Evolutionary conservation across 2,329 filamentous ascomycete genomes (phyloP), one percentile per base, ranked within the genome.

Genomic region (Alternaria brassicae): DNA sequence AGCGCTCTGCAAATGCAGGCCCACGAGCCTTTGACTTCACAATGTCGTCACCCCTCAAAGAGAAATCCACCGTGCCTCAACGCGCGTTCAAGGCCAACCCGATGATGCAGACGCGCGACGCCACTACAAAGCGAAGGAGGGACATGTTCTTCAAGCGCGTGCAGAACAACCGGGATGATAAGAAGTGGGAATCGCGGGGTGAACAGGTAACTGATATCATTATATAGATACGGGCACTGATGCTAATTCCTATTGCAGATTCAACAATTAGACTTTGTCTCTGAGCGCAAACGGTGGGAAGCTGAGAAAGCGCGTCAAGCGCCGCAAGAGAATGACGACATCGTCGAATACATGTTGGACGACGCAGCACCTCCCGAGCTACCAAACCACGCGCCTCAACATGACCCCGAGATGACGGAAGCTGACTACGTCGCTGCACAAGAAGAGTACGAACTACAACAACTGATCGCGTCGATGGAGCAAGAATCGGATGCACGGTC

Each of bases 81-180:
- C 74, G 75, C 45, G 80, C 81, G 13, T 78, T 83, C 53, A 89
- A 89, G 60, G 82, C 84, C 34, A 91, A 90, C 61, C 90, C 89
- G 0, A 69, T 90, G 6, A 78, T 88, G 17, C 84, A 85, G 64
- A 84, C 79, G 60, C 83, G 86, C 50, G 79, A 92, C 72, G 86
- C 86, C 17, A 81, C 82, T 0, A 86, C 88, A 55, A 88, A 91
- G 72, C 81, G 84, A 53, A 81, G 91, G 57, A 82, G 91, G 45
- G 85, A 85, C 30, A 80, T 90, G 56, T 94, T 94, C 68, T 79
- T 94, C 59, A 86, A 88, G 71, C 90, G 80, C 53, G 79, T 84
- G 10, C 72, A 79, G 50, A 77, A 78, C 40, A 71, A 71, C 2
- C 70, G 82, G 40, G 81, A 84, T 4, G 81, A 84, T 5, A 75